phyloP scores from a whole-genome alignment of 306 rosid genomes.

The Dryas alaskensis region DNA sequence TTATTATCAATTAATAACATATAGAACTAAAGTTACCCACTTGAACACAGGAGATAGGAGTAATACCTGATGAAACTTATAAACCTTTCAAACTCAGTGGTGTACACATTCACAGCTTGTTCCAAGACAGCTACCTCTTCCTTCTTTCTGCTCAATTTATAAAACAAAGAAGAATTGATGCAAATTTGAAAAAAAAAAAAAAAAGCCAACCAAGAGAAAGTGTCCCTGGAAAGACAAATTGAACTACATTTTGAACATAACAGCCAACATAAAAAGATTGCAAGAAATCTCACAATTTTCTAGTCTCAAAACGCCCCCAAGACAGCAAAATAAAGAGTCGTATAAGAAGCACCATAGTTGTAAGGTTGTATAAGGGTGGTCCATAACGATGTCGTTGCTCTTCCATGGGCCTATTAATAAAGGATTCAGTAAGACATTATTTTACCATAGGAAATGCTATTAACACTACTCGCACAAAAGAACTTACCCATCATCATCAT shows the following conservation, averaged over 20 bases:
- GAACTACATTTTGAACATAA: slow-evolving; percentile 1
- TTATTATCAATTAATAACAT: background rate
- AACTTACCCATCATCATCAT: slow-evolving; percentile 89
- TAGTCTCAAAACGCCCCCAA: slow-evolving; percentile 61
- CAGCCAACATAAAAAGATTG: slow-evolving; percentile 8
- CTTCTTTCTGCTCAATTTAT: slow-evolving; percentile 45
- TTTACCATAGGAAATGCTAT: background rate
- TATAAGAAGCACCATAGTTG: slow-evolving; percentile 61
- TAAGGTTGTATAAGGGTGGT: slow-evolving; percentile 81
- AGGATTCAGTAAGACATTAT: slow-evolving; percentile 2
- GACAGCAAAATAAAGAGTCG: slow-evolving; percentile 62
- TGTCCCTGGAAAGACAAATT: background rate
- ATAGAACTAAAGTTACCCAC: background rate
- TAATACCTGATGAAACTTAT: slow-evolving; percentile 68
- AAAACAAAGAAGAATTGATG: slow-evolving; percentile 18
- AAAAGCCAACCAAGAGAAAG: background rate
- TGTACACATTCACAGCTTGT: slow-evolving; percentile 70
- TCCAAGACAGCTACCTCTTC: slow-evolving; percentile 59
- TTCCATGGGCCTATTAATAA: slow-evolving; percentile 86
- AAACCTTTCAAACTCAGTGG: slow-evolving; percentile 77
- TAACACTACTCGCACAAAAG: slow-evolving; percentile 12
- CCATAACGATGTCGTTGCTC: slow-evolving; percentile 97
- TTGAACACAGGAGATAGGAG: slow-evolving; percentile 12
- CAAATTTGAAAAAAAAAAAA: background rate
- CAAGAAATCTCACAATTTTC: slow-evolving; percentile 59